A percentile compares a stretch with the other conserved stretches of the same genome.
These are phyloP conservation scores for Gossypium lobatum DNA, from an alignment of 441 rosid species.

Conservation along the genomic window DNA sequence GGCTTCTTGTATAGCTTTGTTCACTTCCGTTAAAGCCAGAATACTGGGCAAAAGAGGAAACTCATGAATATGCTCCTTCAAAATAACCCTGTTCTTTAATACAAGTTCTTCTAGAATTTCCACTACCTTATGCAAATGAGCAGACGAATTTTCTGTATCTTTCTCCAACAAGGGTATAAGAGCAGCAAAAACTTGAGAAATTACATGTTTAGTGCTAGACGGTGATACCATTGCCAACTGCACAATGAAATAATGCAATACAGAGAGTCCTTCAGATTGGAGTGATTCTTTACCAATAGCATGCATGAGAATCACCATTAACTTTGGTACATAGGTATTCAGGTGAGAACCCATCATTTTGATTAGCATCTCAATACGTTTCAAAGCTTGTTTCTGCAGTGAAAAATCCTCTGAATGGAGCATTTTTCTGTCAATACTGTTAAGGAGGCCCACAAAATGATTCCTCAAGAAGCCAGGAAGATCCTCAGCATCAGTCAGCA, in stretches of 20 bases:
- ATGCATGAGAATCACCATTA: constrained; percentile 98
- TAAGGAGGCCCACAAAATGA: constrained; percentile 98
- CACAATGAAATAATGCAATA: constrained; percentile 77
- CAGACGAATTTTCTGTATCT: constrained; percentile 54
- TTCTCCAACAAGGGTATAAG: constrained; percentile 93
- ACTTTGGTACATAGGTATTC: constrained; percentile 87
- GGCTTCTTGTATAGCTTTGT: constrained; percentile 92
- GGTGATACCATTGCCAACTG: constrained; percentile 77
- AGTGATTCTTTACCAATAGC: constrained; percentile 82
- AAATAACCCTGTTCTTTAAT: constrained; percentile 62
- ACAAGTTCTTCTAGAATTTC: constrained; percentile 91
- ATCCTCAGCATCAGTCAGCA: constrained; percentile 78
- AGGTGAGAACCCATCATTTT: constrained; percentile 93
- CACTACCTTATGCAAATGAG: constrained; percentile 63
- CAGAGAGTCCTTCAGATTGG: constrained; percentile 86
- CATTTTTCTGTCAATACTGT: constrained; percentile 92
- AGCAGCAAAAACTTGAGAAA: constrained; percentile 95
- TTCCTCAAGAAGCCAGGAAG: constrained; percentile 84
- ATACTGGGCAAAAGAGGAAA: constrained; percentile 92
- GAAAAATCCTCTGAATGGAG: constrained; percentile 74
- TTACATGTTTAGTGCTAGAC: constrained; percentile 81
- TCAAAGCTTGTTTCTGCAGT: constrained; percentile 89
- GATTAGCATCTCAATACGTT: constrained; percentile 87
- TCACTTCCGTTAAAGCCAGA: constrained; percentile 72
- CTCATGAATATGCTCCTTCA: constrained; percentile 88